phyloP scores from a whole-genome alignment of 331 rosid species.

The Telfairia occidentalis region DNA sequence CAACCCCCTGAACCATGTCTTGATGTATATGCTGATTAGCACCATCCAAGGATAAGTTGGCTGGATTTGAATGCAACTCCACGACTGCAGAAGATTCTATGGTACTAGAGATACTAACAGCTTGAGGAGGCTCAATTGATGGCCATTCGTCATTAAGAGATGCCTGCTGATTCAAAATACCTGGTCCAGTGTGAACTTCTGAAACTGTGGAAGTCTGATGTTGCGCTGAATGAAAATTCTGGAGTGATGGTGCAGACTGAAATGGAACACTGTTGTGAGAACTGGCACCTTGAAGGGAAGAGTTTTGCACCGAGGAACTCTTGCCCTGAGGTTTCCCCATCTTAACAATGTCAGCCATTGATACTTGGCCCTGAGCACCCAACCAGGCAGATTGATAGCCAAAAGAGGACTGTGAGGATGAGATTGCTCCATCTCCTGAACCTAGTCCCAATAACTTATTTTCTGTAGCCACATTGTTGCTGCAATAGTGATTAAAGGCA shows the following conservation, averaged over 20 bases:
- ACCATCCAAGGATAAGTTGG: conserved; percentile 31
- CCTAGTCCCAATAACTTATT: conserved; percentile 26
- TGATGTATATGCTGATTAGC: conserved; percentile 28
- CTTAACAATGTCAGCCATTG: conserved; percentile 98
- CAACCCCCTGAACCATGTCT: conserved; percentile 42
- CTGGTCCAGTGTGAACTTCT: conserved; percentile 32
- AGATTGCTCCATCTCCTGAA: conserved; percentile 41
- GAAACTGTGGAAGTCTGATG: conserved; percentile 37
- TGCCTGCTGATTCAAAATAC: conserved; percentile 23
- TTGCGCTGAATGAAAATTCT: conserved; percentile 36
- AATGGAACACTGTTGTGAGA: conserved; percentile 34
- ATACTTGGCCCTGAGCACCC: conserved; percentile 71
- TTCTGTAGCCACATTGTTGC: conserved; percentile 54
- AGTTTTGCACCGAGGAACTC: conserved; percentile 30
- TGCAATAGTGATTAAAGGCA: conserved; percentile 31
- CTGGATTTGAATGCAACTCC: conserved; percentile 37
- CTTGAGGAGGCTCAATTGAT: conserved; percentile 56
- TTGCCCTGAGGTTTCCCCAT: conserved; percentile 83
- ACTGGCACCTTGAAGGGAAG: conserved; percentile 38
- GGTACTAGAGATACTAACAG: conserved; percentile 38
- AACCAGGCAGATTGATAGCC: conserved; percentile 75
- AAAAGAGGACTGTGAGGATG: conserved; percentile 46
- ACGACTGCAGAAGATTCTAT: conserved; percentile 38
- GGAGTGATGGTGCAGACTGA: conserved; percentile 30
- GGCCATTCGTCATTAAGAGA: conserved; percentile 76